A percentile compares a stretch with the other conserved stretches of the same genome.
phyloP scores from a whole-genome alignment of 768 basidiomycete species.

The Lactarius indigo region DNA sequence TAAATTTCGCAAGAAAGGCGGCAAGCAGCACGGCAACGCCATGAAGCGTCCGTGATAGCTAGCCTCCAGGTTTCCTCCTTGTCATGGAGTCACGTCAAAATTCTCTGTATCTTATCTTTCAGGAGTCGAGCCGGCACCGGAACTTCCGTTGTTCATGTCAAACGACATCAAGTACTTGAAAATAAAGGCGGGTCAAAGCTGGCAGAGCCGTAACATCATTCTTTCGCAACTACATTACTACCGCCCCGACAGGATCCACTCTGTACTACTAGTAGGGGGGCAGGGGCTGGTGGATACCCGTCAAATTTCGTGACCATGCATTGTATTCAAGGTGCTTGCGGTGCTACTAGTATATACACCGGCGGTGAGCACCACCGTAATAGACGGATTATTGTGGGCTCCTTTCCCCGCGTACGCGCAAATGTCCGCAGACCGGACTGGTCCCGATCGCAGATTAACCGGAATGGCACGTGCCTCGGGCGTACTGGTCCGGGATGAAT shows the following conservation, averaged over 20 bases:
- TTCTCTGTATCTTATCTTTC: neutral
- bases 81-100: neutral
- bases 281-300: neutral
- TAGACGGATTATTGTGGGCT: too few relatives aligned
- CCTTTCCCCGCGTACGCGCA: too few relatives aligned
- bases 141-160: neutral
- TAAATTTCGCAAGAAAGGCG: neutral
- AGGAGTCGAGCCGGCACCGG: neutral
- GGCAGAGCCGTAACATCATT: neutral
- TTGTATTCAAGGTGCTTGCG: neutral
- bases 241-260: too few relatives aligned
- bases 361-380: neutral
- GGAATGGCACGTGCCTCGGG: neutral
- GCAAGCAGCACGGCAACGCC: neutral
- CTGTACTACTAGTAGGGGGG: too few relatives aligned
- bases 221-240: too few relatives aligned
- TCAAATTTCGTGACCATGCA: neutral
- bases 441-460: too few relatives aligned
- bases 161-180: too few relatives aligned
- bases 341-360: neutral
- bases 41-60: neutral
- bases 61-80: neutral
- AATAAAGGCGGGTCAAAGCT: neutral
- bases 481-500: neutral
- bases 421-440: too few relatives aligned